These are phyloP conservation scores for Elaeagnus macrophylla DNA, from an alignment of 306 rosid species.

Conservation along the genomic window DNA sequence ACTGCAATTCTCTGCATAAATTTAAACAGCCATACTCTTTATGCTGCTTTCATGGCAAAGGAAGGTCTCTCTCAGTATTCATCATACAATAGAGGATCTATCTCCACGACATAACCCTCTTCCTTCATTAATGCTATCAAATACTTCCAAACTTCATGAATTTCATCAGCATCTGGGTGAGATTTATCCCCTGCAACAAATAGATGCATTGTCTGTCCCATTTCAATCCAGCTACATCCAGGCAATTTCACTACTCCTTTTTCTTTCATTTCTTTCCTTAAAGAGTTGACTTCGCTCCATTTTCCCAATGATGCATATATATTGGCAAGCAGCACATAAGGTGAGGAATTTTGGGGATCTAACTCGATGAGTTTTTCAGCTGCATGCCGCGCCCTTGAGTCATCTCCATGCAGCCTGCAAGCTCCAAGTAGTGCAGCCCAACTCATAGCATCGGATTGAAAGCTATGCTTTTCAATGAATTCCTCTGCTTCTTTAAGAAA, in stretches of 20 bases:
- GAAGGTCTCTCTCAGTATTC: slow-evolving; percentile 10
- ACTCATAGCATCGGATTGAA: slow-evolving; percentile 49
- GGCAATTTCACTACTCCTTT: slow-evolving; percentile 58
- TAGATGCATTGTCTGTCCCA: slow-evolving; percentile 40
- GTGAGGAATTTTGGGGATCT: slow-evolving; percentile 58
- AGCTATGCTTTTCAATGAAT: slow-evolving; percentile 28
- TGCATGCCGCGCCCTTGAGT: slow-evolving; percentile 51
- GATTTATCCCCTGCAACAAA: slow-evolving; percentile 50
- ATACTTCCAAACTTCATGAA: slow-evolving; percentile 33
- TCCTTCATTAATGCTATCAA: slow-evolving; percentile 42
- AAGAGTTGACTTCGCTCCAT: slow-evolving; percentile 53
- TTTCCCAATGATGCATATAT: slow-evolving; percentile 62
- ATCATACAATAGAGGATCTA: slow-evolving; percentile 12
- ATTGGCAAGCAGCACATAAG: slow-evolving; percentile 57
- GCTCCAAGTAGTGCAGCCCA: slow-evolving; percentile 74
- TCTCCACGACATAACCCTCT: slow-evolving; percentile 17
- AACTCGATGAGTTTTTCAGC: slow-evolving; percentile 56
- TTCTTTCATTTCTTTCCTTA: slow-evolving; percentile 55
- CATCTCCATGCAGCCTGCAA: slow-evolving; percentile 78
- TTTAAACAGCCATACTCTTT: too few species aligned
- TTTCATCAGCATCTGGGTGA: slow-evolving; percentile 37
- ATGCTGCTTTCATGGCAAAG: too few species aligned
- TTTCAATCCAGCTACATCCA: slow-evolving; percentile 67
- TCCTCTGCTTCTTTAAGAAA: slow-evolving; percentile 71
- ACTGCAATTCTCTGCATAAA: too few species aligned